phyloP scores from a whole-genome alignment of 192 early-diverging fungal genomes.

The Dissophora globulifera region DNA sequence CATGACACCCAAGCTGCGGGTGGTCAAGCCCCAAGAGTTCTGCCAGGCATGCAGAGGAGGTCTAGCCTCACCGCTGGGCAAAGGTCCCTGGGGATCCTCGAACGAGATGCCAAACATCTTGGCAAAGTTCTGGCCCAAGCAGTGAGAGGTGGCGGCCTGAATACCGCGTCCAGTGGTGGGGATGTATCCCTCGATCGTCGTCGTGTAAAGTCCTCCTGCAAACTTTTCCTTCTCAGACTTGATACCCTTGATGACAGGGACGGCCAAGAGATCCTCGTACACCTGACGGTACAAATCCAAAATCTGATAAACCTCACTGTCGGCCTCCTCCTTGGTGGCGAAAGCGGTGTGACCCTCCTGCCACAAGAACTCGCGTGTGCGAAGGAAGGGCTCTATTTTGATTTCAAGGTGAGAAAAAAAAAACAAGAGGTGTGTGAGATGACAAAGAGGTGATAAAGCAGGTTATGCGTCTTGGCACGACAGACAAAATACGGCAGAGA shows the following conservation, averaged over 20 bases:
- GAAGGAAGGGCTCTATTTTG: conserved; percentile 93
- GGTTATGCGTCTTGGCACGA: no score
- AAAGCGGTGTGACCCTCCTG: conserved; percentile 99
- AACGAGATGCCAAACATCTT: conserved; percentile 98
- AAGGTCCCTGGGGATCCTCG: conserved; percentile 81
- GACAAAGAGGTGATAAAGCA: no score
- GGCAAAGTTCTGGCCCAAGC: conserved; percentile 99
- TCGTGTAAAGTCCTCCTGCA: conserved; percentile 97
- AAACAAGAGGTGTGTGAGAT: neutral
- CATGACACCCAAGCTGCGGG: conserved; percentile 98
- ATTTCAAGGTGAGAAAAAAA: neutral
- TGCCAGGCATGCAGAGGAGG: conserved; percentile 92
- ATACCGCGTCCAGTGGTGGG: conserved; percentile 97
- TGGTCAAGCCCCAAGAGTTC: conserved; percentile 99
- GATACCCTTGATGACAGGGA: conserved; percentile 95
- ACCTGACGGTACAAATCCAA: conserved; percentile 95
- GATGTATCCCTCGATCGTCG: conserved; percentile 97
- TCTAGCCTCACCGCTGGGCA: conserved; percentile 63
- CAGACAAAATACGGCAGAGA: conserved; percentile 11
- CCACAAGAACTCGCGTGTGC: conserved; percentile 99
- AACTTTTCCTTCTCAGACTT: conserved; percentile 99
- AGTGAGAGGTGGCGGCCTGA: conserved; percentile 98
- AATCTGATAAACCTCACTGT: conserved; percentile 87
- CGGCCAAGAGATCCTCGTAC: conserved; percentile 96
- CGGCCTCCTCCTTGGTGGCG: conserved; percentile 89